These are phyloP conservation scores for Kodamaea derodonti DNA, from an alignment of 1,139 yeast species.

Conservation along the genomic window DNA sequence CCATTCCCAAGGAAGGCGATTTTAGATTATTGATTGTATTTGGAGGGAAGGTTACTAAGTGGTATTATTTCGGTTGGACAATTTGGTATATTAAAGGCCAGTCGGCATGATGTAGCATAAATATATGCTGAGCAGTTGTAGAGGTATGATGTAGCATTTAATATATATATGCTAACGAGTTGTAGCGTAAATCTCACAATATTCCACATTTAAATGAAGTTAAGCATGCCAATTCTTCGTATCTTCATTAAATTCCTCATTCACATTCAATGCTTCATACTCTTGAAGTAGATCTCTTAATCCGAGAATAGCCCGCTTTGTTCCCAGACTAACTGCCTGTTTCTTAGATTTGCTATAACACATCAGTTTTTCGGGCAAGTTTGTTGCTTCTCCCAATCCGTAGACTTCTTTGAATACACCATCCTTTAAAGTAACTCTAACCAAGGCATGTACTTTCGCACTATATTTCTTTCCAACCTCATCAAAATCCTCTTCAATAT, in stretches of 20 bases:
- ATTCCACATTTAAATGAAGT: too few species aligned
- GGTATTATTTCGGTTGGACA: too few species aligned
- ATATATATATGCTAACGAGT: too few species aligned
- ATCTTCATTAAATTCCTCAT: too few species aligned
- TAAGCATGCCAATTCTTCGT: too few species aligned
- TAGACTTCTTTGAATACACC: conserved; percentile 39
- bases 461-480: conserved; percentile 17
- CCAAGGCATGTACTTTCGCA: conserved; percentile 21
- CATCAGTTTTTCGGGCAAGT: conserved; percentile 29
- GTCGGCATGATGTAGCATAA: too few species aligned
- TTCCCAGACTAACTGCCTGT: conserved; percentile 50
- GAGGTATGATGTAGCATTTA: too few species aligned
- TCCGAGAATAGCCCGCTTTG: conserved; percentile 36
- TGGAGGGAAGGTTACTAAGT: too few species aligned
- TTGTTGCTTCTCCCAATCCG: conserved; percentile 41
- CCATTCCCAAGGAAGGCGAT: conserved; percentile 56
- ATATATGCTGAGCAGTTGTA: too few species aligned
- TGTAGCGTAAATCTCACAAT: too few species aligned
- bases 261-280: too few species aligned
- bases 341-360: conserved; percentile 47
- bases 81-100: too few species aligned
- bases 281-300: conserved; percentile 23
- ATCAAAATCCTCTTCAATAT: conserved; percentile 20
- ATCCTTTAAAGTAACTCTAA: conserved; percentile 45
- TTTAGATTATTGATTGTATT: conserved; percentile 47